Conservation (phyloP, 2,329 filamentous ascomycete species). For the Epichloe sibirici region DNA sequence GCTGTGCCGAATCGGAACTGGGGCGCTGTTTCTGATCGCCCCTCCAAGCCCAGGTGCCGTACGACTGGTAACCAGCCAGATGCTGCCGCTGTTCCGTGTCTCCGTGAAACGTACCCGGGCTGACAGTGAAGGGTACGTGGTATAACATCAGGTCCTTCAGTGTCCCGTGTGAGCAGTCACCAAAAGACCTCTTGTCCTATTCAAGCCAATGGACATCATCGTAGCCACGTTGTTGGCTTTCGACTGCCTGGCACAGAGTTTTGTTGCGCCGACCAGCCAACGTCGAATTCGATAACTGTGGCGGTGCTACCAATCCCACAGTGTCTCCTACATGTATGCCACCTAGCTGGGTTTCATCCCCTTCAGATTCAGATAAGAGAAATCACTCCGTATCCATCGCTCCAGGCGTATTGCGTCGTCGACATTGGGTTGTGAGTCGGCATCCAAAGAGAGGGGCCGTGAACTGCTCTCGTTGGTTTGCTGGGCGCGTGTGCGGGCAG, state of each 20-base stretch:
- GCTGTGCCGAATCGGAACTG: conserved; percentile 3
- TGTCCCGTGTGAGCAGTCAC: not conserved
- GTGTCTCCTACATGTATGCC: not conserved
- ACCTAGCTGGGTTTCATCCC: not conserved
- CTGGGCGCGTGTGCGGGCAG: not conserved
- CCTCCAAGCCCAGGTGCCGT: conserved; percentile 1
- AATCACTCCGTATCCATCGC: not conserved
- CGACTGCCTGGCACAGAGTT: not conserved
- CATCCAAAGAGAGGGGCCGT: not conserved
- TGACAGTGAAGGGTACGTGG: not conserved
- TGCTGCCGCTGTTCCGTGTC: not conserved
- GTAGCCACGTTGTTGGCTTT: not conserved
- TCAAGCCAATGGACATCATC: not conserved
- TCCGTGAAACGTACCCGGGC: not conserved
- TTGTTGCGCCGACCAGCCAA: not conserved
- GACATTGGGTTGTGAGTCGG: not conserved
- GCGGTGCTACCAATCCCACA: not conserved
- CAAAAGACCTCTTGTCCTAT: not conserved
- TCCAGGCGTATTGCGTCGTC: not conserved
- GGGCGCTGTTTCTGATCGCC: conserved; percentile 4
- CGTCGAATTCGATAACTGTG: not conserved
- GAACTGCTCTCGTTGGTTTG: not conserved
- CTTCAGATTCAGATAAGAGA: not conserved
- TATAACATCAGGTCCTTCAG: not conserved
- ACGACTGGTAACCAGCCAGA: conserved; percentile 6